Conservation (phyloP, 75 land plant genomes). For the Selaginella moellendorffii region DNA sequence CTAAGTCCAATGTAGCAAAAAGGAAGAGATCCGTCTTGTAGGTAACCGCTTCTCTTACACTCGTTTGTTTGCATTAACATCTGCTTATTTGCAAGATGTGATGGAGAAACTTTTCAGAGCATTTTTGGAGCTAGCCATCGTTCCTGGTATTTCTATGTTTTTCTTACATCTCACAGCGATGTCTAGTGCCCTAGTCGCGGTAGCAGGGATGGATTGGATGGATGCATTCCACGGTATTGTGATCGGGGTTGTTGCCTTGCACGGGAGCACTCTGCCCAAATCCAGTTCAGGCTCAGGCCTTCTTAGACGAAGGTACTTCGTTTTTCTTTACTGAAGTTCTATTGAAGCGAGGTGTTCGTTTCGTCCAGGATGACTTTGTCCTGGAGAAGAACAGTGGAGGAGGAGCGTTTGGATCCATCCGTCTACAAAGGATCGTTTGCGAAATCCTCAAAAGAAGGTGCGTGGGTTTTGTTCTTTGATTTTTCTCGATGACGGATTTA, state of each 20-base stretch:
- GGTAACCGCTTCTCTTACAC: too few relatives aligned
- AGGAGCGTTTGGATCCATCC: constrained; percentile 89
- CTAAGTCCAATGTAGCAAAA: too few relatives aligned
- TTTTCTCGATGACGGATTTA: constrained; percentile 48
- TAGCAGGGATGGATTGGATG: constrained; percentile 14
- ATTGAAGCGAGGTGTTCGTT: neutral
- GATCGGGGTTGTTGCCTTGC: constrained; percentile 78
- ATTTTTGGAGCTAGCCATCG: neutral
- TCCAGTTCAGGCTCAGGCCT: constrained; percentile 50
- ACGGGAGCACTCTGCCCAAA: constrained; percentile 82
- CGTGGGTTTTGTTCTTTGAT: neutral
- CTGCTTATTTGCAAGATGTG: too few relatives aligned
- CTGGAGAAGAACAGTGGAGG: constrained; percentile 92
- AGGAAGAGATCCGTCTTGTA: too few relatives aligned
- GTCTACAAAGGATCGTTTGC: constrained; percentile 70
- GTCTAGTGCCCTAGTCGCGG: constrained; percentile 4
- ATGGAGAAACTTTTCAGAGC: neutral
- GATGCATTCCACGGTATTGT: constrained; percentile 35
- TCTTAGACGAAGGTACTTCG: constrained; percentile 49
- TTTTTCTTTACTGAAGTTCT: neutral
- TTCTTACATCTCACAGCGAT: too few relatives aligned
- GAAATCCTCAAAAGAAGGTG: constrained; percentile 8
- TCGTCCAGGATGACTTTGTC: constrained; percentile 63
- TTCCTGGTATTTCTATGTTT: too few relatives aligned
- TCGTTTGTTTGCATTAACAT: too few relatives aligned